Evolutionary conservation across 108 stramenopile species (phyloP), one percentile per base, ranked within the genome.

Genomic region (Craspedostauros australis): DNA sequence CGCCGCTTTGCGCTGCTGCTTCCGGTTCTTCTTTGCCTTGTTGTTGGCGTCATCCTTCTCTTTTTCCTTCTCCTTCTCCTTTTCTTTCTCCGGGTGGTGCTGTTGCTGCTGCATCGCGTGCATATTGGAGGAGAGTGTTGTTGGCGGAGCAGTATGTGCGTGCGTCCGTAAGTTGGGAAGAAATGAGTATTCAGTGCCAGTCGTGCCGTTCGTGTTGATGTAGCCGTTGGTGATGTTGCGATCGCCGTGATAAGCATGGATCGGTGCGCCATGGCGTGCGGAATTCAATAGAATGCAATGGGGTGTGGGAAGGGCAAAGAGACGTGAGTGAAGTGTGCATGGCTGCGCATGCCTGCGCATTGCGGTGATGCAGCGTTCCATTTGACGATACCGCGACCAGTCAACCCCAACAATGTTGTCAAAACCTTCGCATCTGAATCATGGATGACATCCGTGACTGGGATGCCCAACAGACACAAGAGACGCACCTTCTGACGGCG

Each of bases 21-120:
- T 72, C 39, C 64, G 63, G 26, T 39, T n/a, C 37, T 66, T 61
- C 47, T 66, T 57, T 40, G 31, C 16, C 22, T 59, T 66, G 31
- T 66, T 56, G 16, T 73, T 73, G 46, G 33, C 21, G 11, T 43
- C 66, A 23, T 65, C 67, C 38, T 46, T 46, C 20, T 61, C 57
- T 50, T 63, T 60, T 23, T 56, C 72, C 62, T 68, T 60, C 6
- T 50, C 29, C 47, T 50, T 50, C 19, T 28, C 32, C 32, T 37
- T 53, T 46, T 50, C 34, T 12, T 36, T 36, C 12, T 12, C 34
- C n/a, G 32, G 14, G 21, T 14, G 38, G 38, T 27, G 15, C 27
- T 24, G 15, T 24, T 28, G 19, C 9, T 48, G 5, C 25, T 23
- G 32, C 9, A 20, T 12, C 11, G 19, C 15, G 32, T 21, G 51